These are phyloP conservation scores for Saccharomycopsis guyanensis DNA, from an alignment of 805 yeast species.

Conservation along the genomic window DNA sequence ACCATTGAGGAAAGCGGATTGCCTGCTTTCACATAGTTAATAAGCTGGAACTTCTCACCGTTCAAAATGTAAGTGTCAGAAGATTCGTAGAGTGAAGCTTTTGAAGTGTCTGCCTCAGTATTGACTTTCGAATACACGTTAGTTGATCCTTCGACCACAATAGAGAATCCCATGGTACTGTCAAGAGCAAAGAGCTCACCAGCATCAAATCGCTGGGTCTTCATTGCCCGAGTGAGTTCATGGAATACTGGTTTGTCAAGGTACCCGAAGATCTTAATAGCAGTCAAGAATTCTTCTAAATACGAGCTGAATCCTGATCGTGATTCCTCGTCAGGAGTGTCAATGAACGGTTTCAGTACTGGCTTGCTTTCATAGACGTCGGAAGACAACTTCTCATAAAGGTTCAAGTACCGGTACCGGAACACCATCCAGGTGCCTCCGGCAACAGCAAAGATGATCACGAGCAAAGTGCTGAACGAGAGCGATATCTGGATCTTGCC, in stretches of 20 bases:
- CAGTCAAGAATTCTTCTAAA: conserved; percentile 81
- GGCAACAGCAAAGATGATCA: background rate
- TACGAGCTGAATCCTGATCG: conserved; percentile 52
- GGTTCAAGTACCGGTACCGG: conserved; percentile 16
- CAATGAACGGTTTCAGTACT: conserved; percentile 7
- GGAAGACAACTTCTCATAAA: conserved; percentile 13
- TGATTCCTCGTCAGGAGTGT: conserved; percentile 26
- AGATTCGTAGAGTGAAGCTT: conserved; percentile 29
- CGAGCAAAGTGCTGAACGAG: conserved; percentile 14
- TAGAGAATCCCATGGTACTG: conserved; percentile 75
- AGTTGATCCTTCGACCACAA: conserved; percentile 86
- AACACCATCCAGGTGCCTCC: conserved; percentile 10
- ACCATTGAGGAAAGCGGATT: conserved; percentile 79
- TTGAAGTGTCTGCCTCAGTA: conserved; percentile 5
- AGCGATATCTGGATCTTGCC: conserved; percentile 18
- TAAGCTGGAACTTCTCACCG: conserved; percentile 57
- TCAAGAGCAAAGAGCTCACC: conserved; percentile 73
- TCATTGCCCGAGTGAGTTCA: conserved; percentile 86
- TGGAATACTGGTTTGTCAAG: conserved; percentile 85
- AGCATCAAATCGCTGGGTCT: conserved; percentile 70
- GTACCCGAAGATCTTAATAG: conserved; percentile 91
- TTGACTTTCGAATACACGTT: conserved; percentile 60
- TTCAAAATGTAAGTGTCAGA: conserved; percentile 43
- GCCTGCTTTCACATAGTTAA: conserved; percentile 77
- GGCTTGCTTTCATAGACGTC: conserved; percentile 7